Evolutionary conservation across 208 protist species (phyloP), one percentile per base, ranked within the genome.

Genomic region (Eutreptiella sp.): DNA sequence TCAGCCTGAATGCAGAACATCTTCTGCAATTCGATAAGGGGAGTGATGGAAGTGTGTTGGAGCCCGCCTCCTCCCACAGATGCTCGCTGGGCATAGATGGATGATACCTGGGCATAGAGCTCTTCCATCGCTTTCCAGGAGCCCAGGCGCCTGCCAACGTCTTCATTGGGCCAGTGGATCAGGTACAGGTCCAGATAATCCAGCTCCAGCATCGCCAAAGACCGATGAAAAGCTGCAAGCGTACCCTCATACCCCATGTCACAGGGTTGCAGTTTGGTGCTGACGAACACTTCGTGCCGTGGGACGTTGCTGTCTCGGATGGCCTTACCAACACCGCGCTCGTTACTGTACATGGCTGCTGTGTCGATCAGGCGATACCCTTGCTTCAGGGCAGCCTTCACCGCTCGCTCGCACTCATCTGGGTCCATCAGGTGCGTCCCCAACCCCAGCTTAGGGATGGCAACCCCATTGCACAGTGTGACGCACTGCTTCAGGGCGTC

Each of bases 101-200:
- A n/a, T n/a, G n/a, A n/a, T n/a, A n/a, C n/a, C 47, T 76, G 77
- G 16, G 62, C 71, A 35, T 87, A 79, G 27, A 89, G 72, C 38
- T 88, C 71, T 68, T 92, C 84, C 63, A 92, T 79, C 3, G 83
- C 86, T 4, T 61, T 32, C 84, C 83, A 92, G 21, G 84, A n/a
- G n/a, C n/a, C n/a, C n/a, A n/a, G n/a, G n/a, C n/a, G n/a, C n/a
- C n/a, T n/a, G n/a, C n/a, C n/a, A n/a, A n/a, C n/a, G n/a, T n/a
- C n/a, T n/a, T n/a, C 27, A 3, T 26, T 33, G 1, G 47, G 43
- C 46, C 47, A 59, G 29, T 61, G 48, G 3, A 66, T 26, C 4
- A 66, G 47, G 23, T 32, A 35, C 7, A 66, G 52, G 41, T 66
- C 61, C 32, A 60, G 4, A 33, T 66, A 58, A 1, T 4, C 1